Evolutionary conservation across 2,329 filamentous ascomycete species (phyloP), one percentile per base, ranked within the genome.

Genomic region (Botrytis elliptica): DNA sequence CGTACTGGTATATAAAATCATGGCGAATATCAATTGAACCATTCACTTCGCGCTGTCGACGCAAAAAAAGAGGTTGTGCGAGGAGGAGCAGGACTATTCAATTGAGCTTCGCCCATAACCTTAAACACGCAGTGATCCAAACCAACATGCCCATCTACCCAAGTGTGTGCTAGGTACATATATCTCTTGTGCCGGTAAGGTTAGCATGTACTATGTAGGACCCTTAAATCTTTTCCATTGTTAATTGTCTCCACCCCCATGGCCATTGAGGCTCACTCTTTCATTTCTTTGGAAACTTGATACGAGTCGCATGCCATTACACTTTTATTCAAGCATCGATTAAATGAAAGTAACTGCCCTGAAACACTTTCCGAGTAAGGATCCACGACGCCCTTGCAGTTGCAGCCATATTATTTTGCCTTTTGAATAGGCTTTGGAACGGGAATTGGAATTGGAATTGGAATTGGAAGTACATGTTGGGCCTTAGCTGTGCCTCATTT

Each of bases 341-440:
- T 55, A 71, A 65, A 71, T 65, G 59, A 59, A 60, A 40, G 52
- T 16, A n/a, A 52, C 22, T 8, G 60, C 40, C 62, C 49, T 68
- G 70, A 72, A 72, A 72, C 70, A 67, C 62, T 29, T 59, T 72
- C 52, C 29, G 42, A 67, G 60, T 42, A 71, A 67, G 46, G 70
- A 72, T 67, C 70, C 62, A 72, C 70, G 70, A 67, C 38, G 59
- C 44, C 70, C 70, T 71, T 65, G 70, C 36, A 44, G 10, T 14
- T 46, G 40, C n/a, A 65, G 62, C 20, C n/a, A 29, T 55, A 29
- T 29, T 49, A 52, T 66, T 52, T 66, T n/a, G 33, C n/a, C 59
- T 52, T 16, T n/a, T 12, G 49, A n/a, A n/a, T 55, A n/a, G 49
- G 46, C 20, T 25, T 49, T n/a, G 1, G 49, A n/a, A n/a, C 10